Conservation (phyloP, 345 rosid genomes). For the Microthlaspi erraticum region DNA sequence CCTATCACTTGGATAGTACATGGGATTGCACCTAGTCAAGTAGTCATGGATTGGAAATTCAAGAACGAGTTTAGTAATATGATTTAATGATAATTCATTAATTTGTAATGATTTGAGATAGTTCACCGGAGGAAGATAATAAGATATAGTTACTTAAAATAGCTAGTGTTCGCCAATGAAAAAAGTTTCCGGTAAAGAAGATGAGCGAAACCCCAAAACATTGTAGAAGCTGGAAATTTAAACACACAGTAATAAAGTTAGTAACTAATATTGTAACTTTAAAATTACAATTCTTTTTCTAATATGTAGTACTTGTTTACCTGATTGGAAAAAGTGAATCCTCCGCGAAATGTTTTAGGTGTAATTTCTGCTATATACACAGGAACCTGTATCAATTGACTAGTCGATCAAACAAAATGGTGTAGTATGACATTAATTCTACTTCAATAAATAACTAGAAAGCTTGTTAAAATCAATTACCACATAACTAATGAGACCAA, state of each 20-base stretch:
- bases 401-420: neutral
- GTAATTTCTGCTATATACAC: constrained; percentile 57
- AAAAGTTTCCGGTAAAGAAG: constrained; percentile 52
- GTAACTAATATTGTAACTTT: neutral
- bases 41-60: constrained; percentile 6
- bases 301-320: neutral
- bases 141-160: constrained; percentile 39
- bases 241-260: neutral
- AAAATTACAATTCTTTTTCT: neutral
- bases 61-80: neutral
- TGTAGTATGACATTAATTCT: neutral
- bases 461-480: constrained; percentile 10
- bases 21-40: constrained; percentile 47
- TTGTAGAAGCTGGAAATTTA: constrained; percentile 48
- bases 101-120: neutral
- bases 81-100: neutral
- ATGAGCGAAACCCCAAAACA: constrained; percentile 47
- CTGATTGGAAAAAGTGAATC: constrained; percentile 43
- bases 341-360: constrained; percentile 51
- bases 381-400: constrained; percentile 41
- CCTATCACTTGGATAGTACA: constrained; percentile 45
- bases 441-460: neutral
- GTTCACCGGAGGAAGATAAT: neutral
- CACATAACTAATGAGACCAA: constrained; percentile 50
- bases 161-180: constrained; percentile 59